Percentiles rank a stretch among this genome's conserved stretches.
Evolutionary conservation across 495 filamentous ascomycete species (phyloP).

Genomic region (Usnea hakonensis): DNA sequence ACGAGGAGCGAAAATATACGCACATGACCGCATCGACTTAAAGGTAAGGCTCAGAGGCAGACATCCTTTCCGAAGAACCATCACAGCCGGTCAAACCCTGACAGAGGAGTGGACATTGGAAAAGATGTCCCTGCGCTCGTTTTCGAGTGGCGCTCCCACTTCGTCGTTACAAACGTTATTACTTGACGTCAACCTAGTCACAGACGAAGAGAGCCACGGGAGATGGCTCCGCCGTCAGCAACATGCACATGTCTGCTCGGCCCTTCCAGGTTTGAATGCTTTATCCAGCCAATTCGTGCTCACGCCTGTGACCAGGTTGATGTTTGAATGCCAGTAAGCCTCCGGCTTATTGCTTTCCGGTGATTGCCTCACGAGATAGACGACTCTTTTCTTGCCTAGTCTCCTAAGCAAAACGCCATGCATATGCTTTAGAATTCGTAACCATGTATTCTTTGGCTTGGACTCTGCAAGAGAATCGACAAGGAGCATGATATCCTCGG

Average conservation of each 20-base stretch:
- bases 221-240: too few species aligned
- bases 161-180: too few species aligned
- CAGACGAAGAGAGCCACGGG: too few species aligned
- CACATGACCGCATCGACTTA: too few species aligned
- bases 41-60: too few species aligned
- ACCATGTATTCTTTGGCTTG: not conserved
- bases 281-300: not conserved
- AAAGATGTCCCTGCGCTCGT: too few species aligned
- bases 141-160: too few species aligned
- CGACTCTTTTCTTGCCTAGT: not conserved
- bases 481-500: conserved; percentile 1
- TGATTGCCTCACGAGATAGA: not conserved
- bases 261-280: not conserved
- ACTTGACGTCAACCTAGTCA: too few species aligned
- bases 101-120: too few species aligned
- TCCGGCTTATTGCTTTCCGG: not conserved
- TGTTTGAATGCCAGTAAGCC: not conserved
- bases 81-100: too few species aligned
- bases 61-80: too few species aligned
- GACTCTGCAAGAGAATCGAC: conserved; percentile 1
- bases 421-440: not conserved
- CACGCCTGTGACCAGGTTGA: not conserved
- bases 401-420: not conserved
- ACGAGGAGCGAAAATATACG: too few species aligned
- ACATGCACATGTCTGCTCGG: not conserved